Conservation (phyloP, 805 yeast genomes). For the Teunomyces kruisii region DNA sequence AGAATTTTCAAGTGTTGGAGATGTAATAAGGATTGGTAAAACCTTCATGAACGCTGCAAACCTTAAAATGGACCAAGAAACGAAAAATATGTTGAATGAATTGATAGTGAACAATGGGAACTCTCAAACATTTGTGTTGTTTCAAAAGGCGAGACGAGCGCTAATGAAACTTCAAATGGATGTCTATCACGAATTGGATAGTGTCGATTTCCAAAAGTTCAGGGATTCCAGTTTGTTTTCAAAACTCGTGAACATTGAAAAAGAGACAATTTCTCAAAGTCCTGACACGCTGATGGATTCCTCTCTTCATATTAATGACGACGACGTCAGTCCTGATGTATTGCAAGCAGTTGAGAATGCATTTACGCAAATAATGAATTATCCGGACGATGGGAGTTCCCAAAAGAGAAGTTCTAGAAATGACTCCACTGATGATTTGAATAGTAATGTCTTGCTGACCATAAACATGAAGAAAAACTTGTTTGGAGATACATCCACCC, state of each 20-base stretch:
- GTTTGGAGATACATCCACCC: constrained; percentile 26
- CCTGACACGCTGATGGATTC: not conserved
- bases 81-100: constrained; percentile 6
- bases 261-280: not conserved
- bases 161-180: constrained; percentile 60
- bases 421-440: not conserved
- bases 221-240: constrained; percentile 55
- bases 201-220: constrained; percentile 57
- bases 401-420: not conserved
- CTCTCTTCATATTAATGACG: constrained; percentile 9
- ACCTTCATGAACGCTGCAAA: constrained; percentile 9
- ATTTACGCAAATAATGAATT: constrained; percentile 54
- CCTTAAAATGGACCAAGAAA: constrained; percentile 6
- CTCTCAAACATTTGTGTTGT: constrained; percentile 22
- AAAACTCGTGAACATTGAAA: constrained; percentile 24
- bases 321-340: constrained; percentile 44
- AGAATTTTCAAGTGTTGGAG: constrained; percentile 51
- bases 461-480: constrained; percentile 14
- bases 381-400: constrained; percentile 9
- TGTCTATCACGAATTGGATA: constrained; percentile 50
- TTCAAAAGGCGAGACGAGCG: constrained; percentile 55
- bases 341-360: constrained; percentile 68
- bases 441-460: constrained; percentile 7
- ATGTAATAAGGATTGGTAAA: constrained; percentile 49
- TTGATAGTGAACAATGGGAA: constrained; percentile 4